These are phyloP conservation scores for Tricholoma saponaceum DNA, from an alignment of 768 basidiomycete genomes.

Conservation along the genomic window DNA sequence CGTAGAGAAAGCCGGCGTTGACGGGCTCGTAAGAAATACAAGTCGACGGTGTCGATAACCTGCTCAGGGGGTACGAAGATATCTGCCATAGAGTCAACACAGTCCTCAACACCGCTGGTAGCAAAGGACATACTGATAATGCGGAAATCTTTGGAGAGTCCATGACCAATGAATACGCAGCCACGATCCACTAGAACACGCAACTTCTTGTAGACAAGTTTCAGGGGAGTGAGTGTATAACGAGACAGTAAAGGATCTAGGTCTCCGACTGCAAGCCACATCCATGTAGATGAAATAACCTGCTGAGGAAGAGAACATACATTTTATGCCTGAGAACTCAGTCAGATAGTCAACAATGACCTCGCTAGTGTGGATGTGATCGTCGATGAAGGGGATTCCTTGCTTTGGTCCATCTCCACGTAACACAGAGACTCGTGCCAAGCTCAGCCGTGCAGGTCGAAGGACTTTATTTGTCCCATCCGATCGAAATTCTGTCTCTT, in stretches of 20 bases:
- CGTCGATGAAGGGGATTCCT: constrained; percentile 93
- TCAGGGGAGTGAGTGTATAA: constrained; percentile 90
- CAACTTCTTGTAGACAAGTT: constrained; percentile 98
- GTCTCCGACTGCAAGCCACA: constrained; percentile 68
- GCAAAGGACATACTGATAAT: constrained; percentile 78
- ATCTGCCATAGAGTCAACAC: constrained; percentile 43
- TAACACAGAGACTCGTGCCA: constrained; percentile 92
- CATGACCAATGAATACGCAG: constrained; percentile 97
- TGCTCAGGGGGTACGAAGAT: constrained; percentile 94
- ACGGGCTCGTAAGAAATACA: constrained; percentile 81
- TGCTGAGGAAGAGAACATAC: constrained; percentile 39
- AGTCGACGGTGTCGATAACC: constrained; percentile 95
- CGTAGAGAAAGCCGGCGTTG: constrained; percentile 88
- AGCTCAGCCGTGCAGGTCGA: constrained; percentile 84
- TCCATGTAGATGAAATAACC: not conserved
- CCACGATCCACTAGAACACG: constrained; percentile 89
- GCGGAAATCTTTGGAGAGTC: constrained; percentile 94
- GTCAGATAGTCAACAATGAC: constrained; percentile 95
- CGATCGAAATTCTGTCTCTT: constrained; percentile 92
- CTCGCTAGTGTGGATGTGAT: constrained; percentile 96
- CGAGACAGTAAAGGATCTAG: constrained; percentile 80
- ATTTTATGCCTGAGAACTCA: constrained; percentile 93
- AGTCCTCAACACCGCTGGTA: not conserved
- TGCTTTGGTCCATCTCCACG: constrained; percentile 79
- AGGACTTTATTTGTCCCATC: constrained; percentile 93